Evolutionary conservation across 805 yeast species (phyloP), one percentile per base, ranked within the genome.

Genomic region (Candida nitratophila): DNA sequence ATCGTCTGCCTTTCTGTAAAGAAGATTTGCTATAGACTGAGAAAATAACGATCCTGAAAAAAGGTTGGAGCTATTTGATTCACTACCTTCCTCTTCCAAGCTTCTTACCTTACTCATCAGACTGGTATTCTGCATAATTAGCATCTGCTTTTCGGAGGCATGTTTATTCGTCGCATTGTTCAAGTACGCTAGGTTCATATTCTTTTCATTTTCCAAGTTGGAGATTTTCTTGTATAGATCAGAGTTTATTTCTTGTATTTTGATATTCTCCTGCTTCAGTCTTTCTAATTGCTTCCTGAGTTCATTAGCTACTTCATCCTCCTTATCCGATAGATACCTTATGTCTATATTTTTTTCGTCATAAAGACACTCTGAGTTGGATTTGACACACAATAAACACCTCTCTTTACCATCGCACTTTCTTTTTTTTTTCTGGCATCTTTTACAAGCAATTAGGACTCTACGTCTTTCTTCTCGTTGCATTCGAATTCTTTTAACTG

Each of bases 351-450:
- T 11, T 8, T 29, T 29, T 4, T 36, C 17, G 14, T 36, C 39
- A 32, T 42, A 51, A 4, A 20, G 19, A 36, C 56, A 52, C 9
- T 37, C 44, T 1, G 48, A 22, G 12, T 45, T 40, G 1, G 45
- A 40, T 19, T 46, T 34, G 3, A 40, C 22, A 40, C 56, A 52
- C 9, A 41, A 20, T 5, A 16, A 19, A 40, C 56, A 52, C n/a
- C 50, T 50, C 14, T 24, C 26, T 27, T 40, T 36, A 3, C 56
- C 56, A 39, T 52, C 55, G 30, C 56, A 52, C 32, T 48, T 49
- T 36, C 53, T 44, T 29, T 52, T 52, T 35, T 47, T 44, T 6
- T 40, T 34, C 36, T 51, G 49, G 37, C 56, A 52, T 31, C 55
- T 31, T 11, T 44, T 46, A 39, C 56, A 52, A 1, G 56, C 56